Evolutionary conservation across 1,139 yeast species (phyloP).

Genomic region (Suhomyces atakaporum): DNA sequence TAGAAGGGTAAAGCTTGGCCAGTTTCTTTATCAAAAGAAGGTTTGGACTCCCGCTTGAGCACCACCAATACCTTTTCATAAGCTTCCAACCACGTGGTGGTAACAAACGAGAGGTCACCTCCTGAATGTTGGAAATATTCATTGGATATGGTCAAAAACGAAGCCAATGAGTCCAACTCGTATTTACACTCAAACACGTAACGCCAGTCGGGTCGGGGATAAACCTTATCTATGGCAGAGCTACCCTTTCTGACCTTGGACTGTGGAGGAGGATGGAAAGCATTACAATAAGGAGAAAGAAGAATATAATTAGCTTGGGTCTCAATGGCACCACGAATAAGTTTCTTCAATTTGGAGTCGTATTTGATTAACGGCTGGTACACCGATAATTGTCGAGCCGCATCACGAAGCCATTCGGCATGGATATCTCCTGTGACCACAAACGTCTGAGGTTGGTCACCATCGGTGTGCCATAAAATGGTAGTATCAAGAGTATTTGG

Average conservation of each 20-base stretch:
- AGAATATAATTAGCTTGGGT: constrained; percentile 70
- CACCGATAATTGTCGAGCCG: constrained; percentile 80
- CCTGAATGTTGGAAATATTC: constrained; percentile 63
- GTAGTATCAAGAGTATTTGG: constrained; percentile 92
- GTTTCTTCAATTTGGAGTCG: constrained; percentile 50
- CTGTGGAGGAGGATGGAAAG: constrained; percentile 80
- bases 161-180: constrained; percentile 84
- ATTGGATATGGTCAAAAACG: constrained; percentile 72
- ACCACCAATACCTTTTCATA: constrained; percentile 54
- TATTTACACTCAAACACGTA: constrained; percentile 87
- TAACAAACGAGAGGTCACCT: constrained; percentile 53
- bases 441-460: constrained; percentile 42
- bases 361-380: constrained; percentile 62
- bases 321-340: constrained; percentile 76
- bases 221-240: constrained; percentile 64
- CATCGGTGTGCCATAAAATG: constrained; percentile 63
- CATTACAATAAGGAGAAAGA: constrained; percentile 80
- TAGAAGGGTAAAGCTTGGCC: constrained; percentile 54
- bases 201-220: constrained; percentile 68
- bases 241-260: constrained; percentile 55
- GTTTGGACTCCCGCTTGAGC: constrained; percentile 58
- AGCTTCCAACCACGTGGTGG: constrained; percentile 61
- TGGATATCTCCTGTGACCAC: constrained; percentile 89
- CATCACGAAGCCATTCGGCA: constrained; percentile 88
- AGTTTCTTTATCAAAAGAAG: constrained; percentile 59